Base-by-base conservation (phyloP, 306 rosid species). In the Cicer cuneatum region DNA sequence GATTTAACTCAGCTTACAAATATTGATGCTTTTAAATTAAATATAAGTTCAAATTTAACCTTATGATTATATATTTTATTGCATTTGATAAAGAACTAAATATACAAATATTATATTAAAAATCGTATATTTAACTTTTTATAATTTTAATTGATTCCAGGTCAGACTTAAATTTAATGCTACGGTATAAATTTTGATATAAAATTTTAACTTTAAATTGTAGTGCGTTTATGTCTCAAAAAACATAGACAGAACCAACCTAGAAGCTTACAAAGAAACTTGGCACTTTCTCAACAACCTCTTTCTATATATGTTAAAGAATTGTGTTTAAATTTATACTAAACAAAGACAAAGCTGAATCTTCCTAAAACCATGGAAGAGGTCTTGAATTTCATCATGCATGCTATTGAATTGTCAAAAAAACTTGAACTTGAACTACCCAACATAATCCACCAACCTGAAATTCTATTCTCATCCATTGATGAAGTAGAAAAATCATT, bases 321-420 rank as follows among this genome's bases (percentile, higher is more conserved):
- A 29, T 39, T 14, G 58, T 43, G 16, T 65, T 74, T 75, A 61
- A 73, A 57, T 33, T 24, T 13, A 77, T 66, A 53, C 41, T 57
- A 61, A 66, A 10, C 66, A 37, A 49, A 18, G 35, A 62, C 66
- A 67, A 80, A 81, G 8, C 68, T 12, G 14, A 46, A 46, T 21
- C 10, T 45, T 16, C 18, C 54, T 56, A 42, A 75, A 70, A 78
- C 80, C 75, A 48, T 87, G 94, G 91, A 89, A 38, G 88, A 81
- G 7, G 16, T 21, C 21, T 3, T 66, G 60, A 41, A 64, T 24
- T 79, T 77, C 0, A 59, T 89, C 13, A 84, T 57, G 15, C 82
- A 45, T 0, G 93, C 86, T 15, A 89, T 90, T 67, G 83, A 78
- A 38, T 73, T 85, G 39, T 87, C 89, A 0, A 58, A 71, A 80